Base-by-base conservation (phyloP, 495 filamentous ascomycete species). In the Tirmania nivea region DNA sequence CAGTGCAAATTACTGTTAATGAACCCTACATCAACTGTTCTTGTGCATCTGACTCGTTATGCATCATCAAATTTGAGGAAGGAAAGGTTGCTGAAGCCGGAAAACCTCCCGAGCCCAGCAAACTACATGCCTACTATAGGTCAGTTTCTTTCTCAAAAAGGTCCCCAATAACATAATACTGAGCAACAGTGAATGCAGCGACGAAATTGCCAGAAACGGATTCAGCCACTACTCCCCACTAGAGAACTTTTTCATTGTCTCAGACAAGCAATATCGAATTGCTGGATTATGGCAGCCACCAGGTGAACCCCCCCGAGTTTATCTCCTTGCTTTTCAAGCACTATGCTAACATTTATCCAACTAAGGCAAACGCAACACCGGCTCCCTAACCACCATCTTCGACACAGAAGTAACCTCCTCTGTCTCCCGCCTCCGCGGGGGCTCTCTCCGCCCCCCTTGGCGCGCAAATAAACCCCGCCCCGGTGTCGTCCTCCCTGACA, bases 1-100 rank as follows among this genome's bases (percentile, higher is more conserved):
- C 62, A 10, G 61, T 64, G 37, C 58, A 64, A 34, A 64, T 64
- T 16, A 63, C 62, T n/a, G 62, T 64, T 14, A 50, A 52, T n/a
- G 62, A 59, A 19, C 58, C 58, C 21, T 57, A 58, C n/a, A 64
- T 64, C 39, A 55, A 64, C 35, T 53, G 64, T 14, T 64, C 62
- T 3, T 64, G 61, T 45, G 57, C 58, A 8, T 50, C 42, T 35
- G 62, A 64, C 45, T 64, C 62, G 34, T 54, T 64, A 52, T 52
- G 63, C 2, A 54, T 64, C 36, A 52, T 64, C 20, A 64, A 58
- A 42, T 61, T 59, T 49, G 62, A 63, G 35, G 51, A 56, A 37
- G 42, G 51, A 14, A 49, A 35, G 8, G 55, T 64, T 19, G 54
- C 50, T 21, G 62, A 59, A 34, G 51, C 25, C 25, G 25, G 25